Evolutionary conservation across 1,284 basidiomycete genomes (phyloP), one percentile per base, ranked within the genome.

Genomic region (Sporisorium scitamineum): DNA sequence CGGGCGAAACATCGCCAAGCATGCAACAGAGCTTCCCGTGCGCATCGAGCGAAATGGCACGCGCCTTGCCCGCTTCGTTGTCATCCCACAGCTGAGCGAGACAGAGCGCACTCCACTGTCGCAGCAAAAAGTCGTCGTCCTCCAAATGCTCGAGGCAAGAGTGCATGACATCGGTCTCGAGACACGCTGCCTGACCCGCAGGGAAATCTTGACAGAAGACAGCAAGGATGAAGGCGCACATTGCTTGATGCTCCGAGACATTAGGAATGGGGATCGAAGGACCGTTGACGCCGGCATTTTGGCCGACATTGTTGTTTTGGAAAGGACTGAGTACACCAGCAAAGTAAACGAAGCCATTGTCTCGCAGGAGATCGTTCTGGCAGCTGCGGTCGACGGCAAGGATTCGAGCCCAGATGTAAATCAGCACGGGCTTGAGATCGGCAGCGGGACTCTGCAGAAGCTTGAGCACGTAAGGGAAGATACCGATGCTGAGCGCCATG

Each of bases 371-470:
- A 82, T 99, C 96, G 48, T 91, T 89, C 85, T 98, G 96, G 68
- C 97, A 97, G 22, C 92, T 91, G 8, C 92, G 91, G 85, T 98
- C 97, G 31, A 98, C 95, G 2, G 96, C 96, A 24, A 98, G 90
- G 69, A 99, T 97, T 18, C 96, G 90, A 1, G 96, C 94, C 97
- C 97, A 99, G 71, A 99, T 98, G 87, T 98, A 99, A 78, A 99
- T 97, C 32, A 99, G 89, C n/a, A 99, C 95, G 0, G 97, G 96
- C 55, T 95, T 93, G 31, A 99, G 90, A 83, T 99, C 96, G 72
- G 92, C 92, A 0, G 94, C 94, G 0, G 95, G 95, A 0, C 95
- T 95, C 86, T 97, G 95, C 3, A 99, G 89, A 6, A 99, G 90
- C 83, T 97, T 96, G 71, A 95, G 94, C 50, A 98, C 97, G 84